Base-by-base conservation (phyloP, 768 basidiomycete species). In the Auricularia sp. region DNA sequence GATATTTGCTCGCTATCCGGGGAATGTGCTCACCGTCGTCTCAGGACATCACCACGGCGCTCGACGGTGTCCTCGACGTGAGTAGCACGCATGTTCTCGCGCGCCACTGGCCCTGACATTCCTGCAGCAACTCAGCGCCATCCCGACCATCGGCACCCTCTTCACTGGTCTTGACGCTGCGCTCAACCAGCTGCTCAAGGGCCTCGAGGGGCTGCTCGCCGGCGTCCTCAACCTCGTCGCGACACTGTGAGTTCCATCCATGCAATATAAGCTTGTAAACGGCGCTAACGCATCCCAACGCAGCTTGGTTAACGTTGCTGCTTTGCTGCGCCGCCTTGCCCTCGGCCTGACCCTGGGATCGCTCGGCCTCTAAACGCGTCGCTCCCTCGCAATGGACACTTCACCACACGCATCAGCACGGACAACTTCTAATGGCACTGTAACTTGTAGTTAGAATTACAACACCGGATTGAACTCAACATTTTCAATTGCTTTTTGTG, bases 171-270 rank as follows among this genome's bases (percentile, higher is more conserved):
- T 75, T 62, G 73, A 75, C 69, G 45, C 68, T 11, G 62, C 72
- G 14, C 66, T 75, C 51, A 67, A 71, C 67, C 67, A 72, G 59
- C 67, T 73, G 34, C 44, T 75, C 8, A 18, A 59, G 37, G 71
- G 72, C 29, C 69, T 74, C 29, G 72, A 74, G 62, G 68, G 47
- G 18, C 69, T 74, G 62, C 69, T 75, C 37, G 71, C 70, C 24
- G 74, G 73, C 47, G 71, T 73, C 29, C 69, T 75, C 59, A 70
- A 65, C 63, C 70, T 75, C 65, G 72, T 75, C 56, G 69, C 73
- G 10, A 64, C 47, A 8, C 39, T 71, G 73, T 73, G 34, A 61
- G 72, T 47, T 18, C 13, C 21, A 14, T 33, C 14, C 29, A 34
- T 51, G 29, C 21, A 51, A 18, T 18, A 8, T 6, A 14, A 0